These are phyloP conservation scores for Pseudonitzschia pungens DNA, from an alignment of 108 stramenopile genomes.

Conservation along the genomic window DNA sequence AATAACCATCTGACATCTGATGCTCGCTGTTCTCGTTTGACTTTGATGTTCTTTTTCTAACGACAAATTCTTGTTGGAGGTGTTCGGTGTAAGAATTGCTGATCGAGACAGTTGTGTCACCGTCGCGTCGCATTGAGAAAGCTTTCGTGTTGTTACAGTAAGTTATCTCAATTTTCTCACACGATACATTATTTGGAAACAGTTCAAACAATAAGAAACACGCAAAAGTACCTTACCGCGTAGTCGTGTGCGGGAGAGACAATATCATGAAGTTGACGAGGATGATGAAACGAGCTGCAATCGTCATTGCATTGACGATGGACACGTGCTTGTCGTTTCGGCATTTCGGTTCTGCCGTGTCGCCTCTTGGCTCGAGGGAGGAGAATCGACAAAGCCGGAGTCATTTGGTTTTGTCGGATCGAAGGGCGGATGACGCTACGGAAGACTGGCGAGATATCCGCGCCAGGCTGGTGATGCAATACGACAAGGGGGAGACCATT, in stretches of 20 bases:
- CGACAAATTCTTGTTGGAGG: background rate
- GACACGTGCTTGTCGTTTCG: background rate
- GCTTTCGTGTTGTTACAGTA: too few relatives aligned
- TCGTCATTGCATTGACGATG: background rate
- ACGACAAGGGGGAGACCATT: background rate
- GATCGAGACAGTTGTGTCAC: too few relatives aligned
- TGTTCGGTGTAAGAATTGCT: too few relatives aligned
- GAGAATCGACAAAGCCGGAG: background rate
- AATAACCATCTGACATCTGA: background rate
- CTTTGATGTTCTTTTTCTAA: background rate
- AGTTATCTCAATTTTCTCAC: too few relatives aligned
- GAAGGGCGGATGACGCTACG: background rate
- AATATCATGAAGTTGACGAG: background rate
- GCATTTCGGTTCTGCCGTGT: background rate
- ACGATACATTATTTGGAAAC: too few relatives aligned
- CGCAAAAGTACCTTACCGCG: background rate
- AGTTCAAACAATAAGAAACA: too few relatives aligned
- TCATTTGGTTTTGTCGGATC: background rate
- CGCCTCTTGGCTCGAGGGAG: background rate
- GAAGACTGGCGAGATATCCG: slow-evolving; percentile 56
- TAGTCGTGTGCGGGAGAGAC: background rate
- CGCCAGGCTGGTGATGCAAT: slow-evolving; percentile 48
- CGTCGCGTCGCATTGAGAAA: too few relatives aligned
- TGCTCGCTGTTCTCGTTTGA: background rate
- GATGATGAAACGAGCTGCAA: background rate